A percentile compares a stretch with the other conserved stretches of the same genome.
These are phyloP conservation scores for Fusarium keratoplasticum DNA, from an alignment of 2,329 filamentous ascomycete species.

Conservation along the genomic window DNA sequence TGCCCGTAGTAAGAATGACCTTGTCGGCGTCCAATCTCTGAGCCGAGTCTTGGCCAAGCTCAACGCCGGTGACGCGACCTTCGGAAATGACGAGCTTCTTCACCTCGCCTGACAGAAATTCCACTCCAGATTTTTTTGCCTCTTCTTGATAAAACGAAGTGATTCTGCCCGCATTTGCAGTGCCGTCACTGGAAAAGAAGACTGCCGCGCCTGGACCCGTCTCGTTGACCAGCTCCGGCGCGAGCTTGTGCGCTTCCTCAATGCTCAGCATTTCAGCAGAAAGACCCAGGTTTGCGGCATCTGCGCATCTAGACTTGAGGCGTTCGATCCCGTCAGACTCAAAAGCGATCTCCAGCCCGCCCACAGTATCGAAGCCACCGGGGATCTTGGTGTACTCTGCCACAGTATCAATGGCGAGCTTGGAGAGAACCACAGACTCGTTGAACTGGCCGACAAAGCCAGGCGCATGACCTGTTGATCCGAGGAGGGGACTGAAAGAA, in stretches of 20 bases:
- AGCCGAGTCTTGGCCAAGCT: not conserved
- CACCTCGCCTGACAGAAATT: slow-evolving; percentile 22
- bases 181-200: slow-evolving; percentile 34
- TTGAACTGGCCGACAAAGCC: slow-evolving; percentile 42
- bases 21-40: slow-evolving; percentile 22
- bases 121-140: slow-evolving; percentile 17
- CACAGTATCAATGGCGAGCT: slow-evolving; percentile 36
- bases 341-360: slow-evolving; percentile 37
- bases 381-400: slow-evolving; percentile 37
- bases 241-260: slow-evolving; percentile 16
- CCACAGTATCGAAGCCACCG: slow-evolving; percentile 34
- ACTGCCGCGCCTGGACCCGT: slow-evolving; percentile 17
- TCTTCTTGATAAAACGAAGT: slow-evolving; percentile 32
- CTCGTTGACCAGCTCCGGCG: slow-evolving; percentile 30
- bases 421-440: slow-evolving; percentile 36
- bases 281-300: slow-evolving; percentile 20
- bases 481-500: slow-evolving; percentile 19
- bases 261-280: slow-evolving; percentile 20
- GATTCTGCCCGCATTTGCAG: slow-evolving; percentile 31
- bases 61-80: slow-evolving; percentile 16
- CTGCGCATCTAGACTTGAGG: slow-evolving; percentile 12
- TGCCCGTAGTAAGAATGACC: slow-evolving; percentile 39
- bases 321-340: slow-evolving; percentile 5
- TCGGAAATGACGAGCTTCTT: not conserved
- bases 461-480: slow-evolving; percentile 37